A percentile compares a stretch with the other conserved stretches of the same genome.
These are phyloP conservation scores for Suhomyces sp. DNA, from an alignment of 805 yeast genomes.

Conservation along the genomic window DNA sequence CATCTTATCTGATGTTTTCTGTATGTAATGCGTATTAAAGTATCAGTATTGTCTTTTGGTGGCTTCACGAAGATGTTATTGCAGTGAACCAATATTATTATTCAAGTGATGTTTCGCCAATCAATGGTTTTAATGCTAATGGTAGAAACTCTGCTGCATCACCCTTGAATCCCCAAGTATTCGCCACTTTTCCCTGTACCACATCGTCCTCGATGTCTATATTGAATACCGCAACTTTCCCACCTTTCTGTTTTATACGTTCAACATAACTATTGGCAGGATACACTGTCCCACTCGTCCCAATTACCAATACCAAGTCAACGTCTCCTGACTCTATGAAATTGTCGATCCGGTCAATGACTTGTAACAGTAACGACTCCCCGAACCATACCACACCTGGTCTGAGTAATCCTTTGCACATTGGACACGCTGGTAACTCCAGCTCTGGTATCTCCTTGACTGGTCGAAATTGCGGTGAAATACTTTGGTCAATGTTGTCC, in stretches of 20 bases:
- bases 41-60: no score
- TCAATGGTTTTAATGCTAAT: slow-evolving; percentile 55
- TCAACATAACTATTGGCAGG: slow-evolving; percentile 93
- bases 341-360: slow-evolving; percentile 66
- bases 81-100: no score
- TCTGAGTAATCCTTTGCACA: slow-evolving; percentile 63
- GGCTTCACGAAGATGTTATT: no score
- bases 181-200: slow-evolving; percentile 38
- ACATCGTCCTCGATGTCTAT: slow-evolving; percentile 56
- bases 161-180: slow-evolving; percentile 72
- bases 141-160: slow-evolving; percentile 78
- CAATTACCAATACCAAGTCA: slow-evolving; percentile 78
- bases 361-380: slow-evolving; percentile 70
- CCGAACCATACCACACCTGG: slow-evolving; percentile 97
- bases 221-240: slow-evolving; percentile 81
- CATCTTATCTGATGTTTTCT: no score
- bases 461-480: slow-evolving; percentile 48
- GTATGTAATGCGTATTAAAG: no score
- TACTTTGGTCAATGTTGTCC: slow-evolving; percentile 9
- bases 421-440: slow-evolving; percentile 75
- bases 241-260: slow-evolving; percentile 68
- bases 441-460: slow-evolving; percentile 46
- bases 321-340: slow-evolving; percentile 57
- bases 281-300: slow-evolving; percentile 84
- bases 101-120: slow-evolving; percentile 16